Conservation (phyloP, 2,329 filamentous ascomycete species). For the Diaporthe sp. region DNA sequence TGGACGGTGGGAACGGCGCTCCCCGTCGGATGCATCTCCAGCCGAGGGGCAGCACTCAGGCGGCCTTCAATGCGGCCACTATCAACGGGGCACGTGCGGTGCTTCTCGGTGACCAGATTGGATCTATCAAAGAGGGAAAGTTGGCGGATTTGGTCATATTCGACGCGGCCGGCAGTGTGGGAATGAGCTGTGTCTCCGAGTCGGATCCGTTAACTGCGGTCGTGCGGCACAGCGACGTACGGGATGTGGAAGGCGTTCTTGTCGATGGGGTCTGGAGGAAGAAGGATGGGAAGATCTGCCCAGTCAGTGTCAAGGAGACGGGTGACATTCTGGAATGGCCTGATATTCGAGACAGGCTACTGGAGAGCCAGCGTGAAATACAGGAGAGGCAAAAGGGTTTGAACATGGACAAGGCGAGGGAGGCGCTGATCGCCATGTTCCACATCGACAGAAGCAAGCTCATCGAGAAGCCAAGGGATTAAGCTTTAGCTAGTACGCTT, state of each 20-base stretch:
- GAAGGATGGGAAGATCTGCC: neutral
- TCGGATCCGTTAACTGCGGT: conserved; percentile 1
- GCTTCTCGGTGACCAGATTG: neutral
- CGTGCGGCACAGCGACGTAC: neutral
- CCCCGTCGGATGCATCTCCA: neutral
- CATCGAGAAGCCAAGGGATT: neutral
- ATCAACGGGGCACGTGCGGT: conserved; percentile 9
- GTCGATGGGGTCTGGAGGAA: conserved; percentile 2
- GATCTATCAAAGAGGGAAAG: conserved; percentile 2
- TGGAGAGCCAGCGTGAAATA: neutral
- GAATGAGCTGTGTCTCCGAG: conserved; percentile 5
- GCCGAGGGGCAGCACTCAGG: neutral
- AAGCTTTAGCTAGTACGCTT: neutral
- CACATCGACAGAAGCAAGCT: neutral
- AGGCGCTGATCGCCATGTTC: conserved; percentile 11
- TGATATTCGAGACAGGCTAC: neutral
- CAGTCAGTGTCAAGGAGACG: neutral
- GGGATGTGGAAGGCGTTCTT: neutral
- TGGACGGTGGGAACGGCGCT: neutral
- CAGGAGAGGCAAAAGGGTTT: neutral
- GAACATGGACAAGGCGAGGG: conserved; percentile 10
- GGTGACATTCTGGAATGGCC: neutral
- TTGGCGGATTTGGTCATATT: conserved; percentile 12
- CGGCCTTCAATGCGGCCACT: conserved; percentile 15
- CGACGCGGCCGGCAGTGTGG: neutral